A percentile compares a stretch with the other conserved stretches of the same genome.
These are phyloP conservation scores for peach (Prunus persica) DNA, from an alignment of 306 rosid genomes.

Conservation along the genomic window Prunus_persica_NCBIv2 NC_034009.1:29409501-29410000, in stretches of 20 bases:
- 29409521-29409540: neutral
- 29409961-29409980: slow-evolving; percentile 17
- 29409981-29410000: slow-evolving; percentile 28
- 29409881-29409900: slow-evolving; percentile 17
- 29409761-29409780: slow-evolving; percentile 16
- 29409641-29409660: neutral
- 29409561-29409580: neutral
- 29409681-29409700: neutral
- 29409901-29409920: slow-evolving; percentile 27
- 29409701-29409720: neutral
- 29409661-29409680: neutral
- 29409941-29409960: slow-evolving; percentile 40
- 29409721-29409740: slow-evolving; percentile 8
- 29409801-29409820: slow-evolving; percentile 15
- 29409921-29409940: slow-evolving; percentile 53
- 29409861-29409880: slow-evolving; percentile 42
- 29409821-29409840: slow-evolving; percentile 6
- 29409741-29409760: slow-evolving; percentile 16
- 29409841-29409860: slow-evolving; percentile 15
- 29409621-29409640: neutral
- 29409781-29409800: slow-evolving; percentile 9
- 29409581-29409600: neutral
- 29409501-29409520: neutral
- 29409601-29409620: neutral
- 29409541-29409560: neutral